phyloP scores from a whole-genome alignment of 108 stramenopile species.

The Conticribra guillardii region DNA sequence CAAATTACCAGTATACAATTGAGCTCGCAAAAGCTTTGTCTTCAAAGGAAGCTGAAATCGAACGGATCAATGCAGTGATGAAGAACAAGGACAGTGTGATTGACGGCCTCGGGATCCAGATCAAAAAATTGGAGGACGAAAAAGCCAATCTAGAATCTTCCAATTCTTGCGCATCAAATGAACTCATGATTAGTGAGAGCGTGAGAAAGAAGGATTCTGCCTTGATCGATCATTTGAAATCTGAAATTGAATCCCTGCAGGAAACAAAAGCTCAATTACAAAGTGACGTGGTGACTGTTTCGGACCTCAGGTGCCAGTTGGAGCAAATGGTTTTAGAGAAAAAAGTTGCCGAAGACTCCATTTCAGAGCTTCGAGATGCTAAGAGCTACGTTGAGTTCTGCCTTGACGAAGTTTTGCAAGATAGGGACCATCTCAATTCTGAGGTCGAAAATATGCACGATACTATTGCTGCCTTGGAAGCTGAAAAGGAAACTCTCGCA shows the following conservation, averaged over 20 bases:
- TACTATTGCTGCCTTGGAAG: conserved; percentile 16
- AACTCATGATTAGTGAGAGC: not conserved
- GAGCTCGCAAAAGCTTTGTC: not conserved
- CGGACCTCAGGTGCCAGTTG: not conserved
- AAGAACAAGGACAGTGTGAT: not conserved
- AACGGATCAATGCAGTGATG: not conserved
- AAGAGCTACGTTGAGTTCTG: not conserved
- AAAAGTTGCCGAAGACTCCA: conserved; percentile 3
- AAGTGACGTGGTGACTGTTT: not conserved
- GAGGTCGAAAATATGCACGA: conserved; percentile 23
- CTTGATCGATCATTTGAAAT: not conserved
- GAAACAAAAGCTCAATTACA: not conserved
- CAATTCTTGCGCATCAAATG: not conserved
- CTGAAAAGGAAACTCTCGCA: conserved; percentile 16
- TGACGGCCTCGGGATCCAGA: not conserved
- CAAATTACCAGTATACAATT: not conserved
- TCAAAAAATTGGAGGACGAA: not conserved
- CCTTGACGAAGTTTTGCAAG: conserved; percentile 22
- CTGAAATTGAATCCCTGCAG: not conserved
- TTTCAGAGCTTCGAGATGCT: conserved; percentile 13
- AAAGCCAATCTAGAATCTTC: not conserved
- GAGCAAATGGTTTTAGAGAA: not conserved
- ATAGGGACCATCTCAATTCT: conserved; percentile 15
- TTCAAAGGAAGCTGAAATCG: not conserved
- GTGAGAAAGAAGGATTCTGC: not conserved